Evolutionary conservation across 148 eudicot genomes (phyloP).

Genomic region (Cornus controversa): DNA sequence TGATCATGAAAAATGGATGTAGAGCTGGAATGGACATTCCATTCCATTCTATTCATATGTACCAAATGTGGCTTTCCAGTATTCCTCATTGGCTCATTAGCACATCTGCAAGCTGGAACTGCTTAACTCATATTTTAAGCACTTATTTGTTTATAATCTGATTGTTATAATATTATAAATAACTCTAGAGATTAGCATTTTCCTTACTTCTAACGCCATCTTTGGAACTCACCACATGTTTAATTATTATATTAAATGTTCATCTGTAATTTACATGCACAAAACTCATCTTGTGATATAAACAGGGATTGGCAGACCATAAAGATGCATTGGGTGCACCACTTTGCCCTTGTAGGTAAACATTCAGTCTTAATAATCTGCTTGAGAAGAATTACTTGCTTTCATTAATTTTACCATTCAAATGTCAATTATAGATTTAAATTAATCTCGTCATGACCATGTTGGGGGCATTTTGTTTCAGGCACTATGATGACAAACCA

Average conservation of each 20-base stretch:
- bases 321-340: conserved; percentile 95
- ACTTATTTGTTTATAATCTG: neutral
- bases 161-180: neutral
- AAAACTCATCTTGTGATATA: neutral
- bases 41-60: no score
- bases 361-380: conserved; percentile 3
- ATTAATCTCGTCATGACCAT: neutral
- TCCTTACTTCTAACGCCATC: neutral
- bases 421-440: neutral
- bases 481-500: conserved; percentile 94
- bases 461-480: conserved; percentile 25
- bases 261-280: neutral
- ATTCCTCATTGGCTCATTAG: no score
- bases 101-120: no score
- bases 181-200: neutral
- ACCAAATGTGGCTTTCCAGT: no score
- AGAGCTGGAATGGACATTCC: neutral
- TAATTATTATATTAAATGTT: neutral
- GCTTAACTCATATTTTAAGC: no score
- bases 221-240: neutral
- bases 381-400: neutral
- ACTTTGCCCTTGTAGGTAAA: conserved; percentile 93
- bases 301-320: conserved; percentile 94
- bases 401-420: neutral
- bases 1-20: neutral